phyloP scores from a whole-genome alignment of 768 basidiomycete genomes.

The Podaxis pistillaris region DNA sequence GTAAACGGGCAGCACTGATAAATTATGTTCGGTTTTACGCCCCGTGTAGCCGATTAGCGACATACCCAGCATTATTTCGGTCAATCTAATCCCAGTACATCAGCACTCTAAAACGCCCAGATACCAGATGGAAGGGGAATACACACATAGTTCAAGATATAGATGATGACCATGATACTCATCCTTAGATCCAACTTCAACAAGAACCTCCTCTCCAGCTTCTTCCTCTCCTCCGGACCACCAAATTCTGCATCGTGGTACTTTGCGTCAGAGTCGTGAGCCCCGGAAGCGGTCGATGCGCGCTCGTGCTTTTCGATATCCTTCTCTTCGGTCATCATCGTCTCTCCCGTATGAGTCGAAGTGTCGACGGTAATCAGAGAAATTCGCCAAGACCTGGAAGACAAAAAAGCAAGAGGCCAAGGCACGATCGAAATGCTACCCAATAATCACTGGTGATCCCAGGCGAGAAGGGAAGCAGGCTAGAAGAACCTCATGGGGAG shows the following conservation, averaged over 20 bases:
- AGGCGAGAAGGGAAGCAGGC: not conserved
- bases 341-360: not conserved
- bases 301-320: conserved; percentile 8
- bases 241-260: conserved; percentile 47
- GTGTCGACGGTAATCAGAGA: not conserved
- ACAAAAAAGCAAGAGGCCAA: not conserved
- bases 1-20: conserved; percentile 64
- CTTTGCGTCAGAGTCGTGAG: conserved; percentile 3
- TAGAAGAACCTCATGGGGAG: not conserved
- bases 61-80: conserved; percentile 70
- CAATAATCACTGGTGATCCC: not conserved
- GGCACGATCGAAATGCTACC: not conserved
- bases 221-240: conserved; percentile 41
- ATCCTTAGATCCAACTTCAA: conserved; percentile 57
- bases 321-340: conserved; percentile 5
- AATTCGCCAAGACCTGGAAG: not conserved
- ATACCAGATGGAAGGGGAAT: not conserved
- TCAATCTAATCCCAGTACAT: conserved; percentile 48
- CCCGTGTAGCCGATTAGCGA: conserved; percentile 12
- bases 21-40: not conserved
- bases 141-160: conserved; percentile 48
- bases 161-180: conserved; percentile 51
- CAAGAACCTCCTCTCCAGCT: conserved; percentile 51
- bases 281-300: conserved; percentile 4
- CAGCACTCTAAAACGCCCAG: conserved; percentile 7